Base-by-base conservation (phyloP, 1,139 yeast genomes). In the Nakaseomyces sp. region DNA sequence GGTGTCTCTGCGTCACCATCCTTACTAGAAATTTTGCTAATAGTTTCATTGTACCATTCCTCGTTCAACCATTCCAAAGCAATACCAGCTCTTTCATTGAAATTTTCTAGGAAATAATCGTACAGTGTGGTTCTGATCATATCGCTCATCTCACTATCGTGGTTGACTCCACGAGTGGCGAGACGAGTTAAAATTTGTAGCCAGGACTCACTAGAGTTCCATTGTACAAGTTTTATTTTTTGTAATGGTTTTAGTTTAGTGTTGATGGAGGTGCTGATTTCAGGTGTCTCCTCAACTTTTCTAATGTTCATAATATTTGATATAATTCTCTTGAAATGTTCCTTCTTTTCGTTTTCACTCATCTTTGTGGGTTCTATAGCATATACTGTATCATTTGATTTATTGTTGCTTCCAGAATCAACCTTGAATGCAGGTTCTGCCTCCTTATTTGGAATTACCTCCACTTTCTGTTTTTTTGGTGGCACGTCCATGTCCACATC, bases 61-160 rank as follows among this genome's bases (percentile, higher is more conserved):
- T 91, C 98, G 56, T 85, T 89, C 44, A 93, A 68, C 99, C 99
- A 93, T 49, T 84, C 88, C 31, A 89, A 78, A n/a, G 86, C 78
- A 32, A 82, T 67, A 49, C 86, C 95, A 13, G 89, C 73, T 35
- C 91, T 69, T 10, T 70, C 72, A 47, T 84, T 81, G 51, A 89
- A 81, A 56, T 83, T 85, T 16, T 75, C 81, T 56, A 87, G 70
- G 47, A 87, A 81, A 60, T 81, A 84, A 33, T 78, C 79, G 50
- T 83, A 81, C 8, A 93, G 67, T 12, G 87, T 76, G 13, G 74
- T 77, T 50, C 96, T 71, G 13, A 89, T 76, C 55, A 77, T 61
- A 46, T 78, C 75, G 45, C 86, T 71, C 56, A 81, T 64, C 9
- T 59, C 58, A 7, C 55, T 54, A 26, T 52, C 53, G 16, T 53